Conservation (phyloP, 805 yeast species). For the Candida sphagnicola region DNA sequence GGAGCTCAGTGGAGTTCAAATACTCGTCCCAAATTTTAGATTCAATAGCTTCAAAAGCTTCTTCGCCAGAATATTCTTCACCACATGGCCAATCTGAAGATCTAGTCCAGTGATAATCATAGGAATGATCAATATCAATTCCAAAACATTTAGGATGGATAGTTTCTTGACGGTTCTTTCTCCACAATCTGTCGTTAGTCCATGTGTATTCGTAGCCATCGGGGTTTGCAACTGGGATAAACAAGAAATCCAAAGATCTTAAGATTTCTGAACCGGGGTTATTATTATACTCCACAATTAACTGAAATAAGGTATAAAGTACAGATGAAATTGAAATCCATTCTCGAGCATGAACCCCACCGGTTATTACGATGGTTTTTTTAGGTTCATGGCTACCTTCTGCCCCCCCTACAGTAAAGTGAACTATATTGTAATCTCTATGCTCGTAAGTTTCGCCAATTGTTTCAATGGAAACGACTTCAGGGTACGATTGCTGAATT, state of each 20-base stretch:
- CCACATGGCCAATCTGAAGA: conserved; percentile 70
- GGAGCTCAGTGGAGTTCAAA: conserved; percentile 40
- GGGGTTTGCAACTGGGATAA: conserved; percentile 84
- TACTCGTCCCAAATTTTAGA: conserved; percentile 37
- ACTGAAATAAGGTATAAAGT: conserved; percentile 47
- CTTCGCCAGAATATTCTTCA: conserved; percentile 77
- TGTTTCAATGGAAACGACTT: conserved; percentile 55
- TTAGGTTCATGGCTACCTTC: conserved; percentile 33
- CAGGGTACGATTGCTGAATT: conserved; percentile 58
- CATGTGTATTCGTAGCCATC: conserved; percentile 89
- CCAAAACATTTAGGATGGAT: conserved; percentile 64
- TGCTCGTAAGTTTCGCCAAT: conserved; percentile 79
- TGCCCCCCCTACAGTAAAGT: conserved; percentile 48
- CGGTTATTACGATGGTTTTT: conserved; percentile 70
- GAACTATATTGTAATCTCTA: conserved; percentile 63
- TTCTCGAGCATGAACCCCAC: conserved; percentile 88
- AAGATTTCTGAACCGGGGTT: conserved; percentile 35
- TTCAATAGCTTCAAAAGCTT: conserved; percentile 54
- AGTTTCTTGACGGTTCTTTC: conserved; percentile 81
- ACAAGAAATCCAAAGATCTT: conserved; percentile 61
- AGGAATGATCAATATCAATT: conserved; percentile 82
- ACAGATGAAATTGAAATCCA: conserved; percentile 79
- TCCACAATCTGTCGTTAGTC: conserved; percentile 79
- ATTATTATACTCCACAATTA: conserved; percentile 26
- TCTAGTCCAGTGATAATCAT: conserved; percentile 66